Percentiles rank a stretch among this genome's conserved stretches.
Conservation (phyloP, 2,329 filamentous ascomycete species). For the Talaromyces rugulosus region DNA sequence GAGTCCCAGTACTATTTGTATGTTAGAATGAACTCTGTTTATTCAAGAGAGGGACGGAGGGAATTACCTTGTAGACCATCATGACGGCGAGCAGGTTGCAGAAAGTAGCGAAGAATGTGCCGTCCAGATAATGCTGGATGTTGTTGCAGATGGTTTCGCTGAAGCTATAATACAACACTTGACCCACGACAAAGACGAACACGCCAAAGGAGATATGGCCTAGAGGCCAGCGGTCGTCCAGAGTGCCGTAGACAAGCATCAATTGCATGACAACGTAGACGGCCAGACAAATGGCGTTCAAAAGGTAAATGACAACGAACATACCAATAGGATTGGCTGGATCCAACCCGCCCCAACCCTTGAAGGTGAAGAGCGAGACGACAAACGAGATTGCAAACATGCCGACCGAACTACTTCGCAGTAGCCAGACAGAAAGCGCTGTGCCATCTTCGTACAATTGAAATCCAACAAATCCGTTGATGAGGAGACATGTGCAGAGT, state of each 20-base stretch:
- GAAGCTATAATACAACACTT: constrained; percentile 89
- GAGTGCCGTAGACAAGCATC: constrained; percentile 78
- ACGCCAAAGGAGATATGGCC: constrained; percentile 87
- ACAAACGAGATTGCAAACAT: constrained; percentile 87
- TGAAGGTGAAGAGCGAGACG: constrained; percentile 87
- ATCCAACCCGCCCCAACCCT: constrained; percentile 78
- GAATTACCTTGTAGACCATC: constrained; percentile 96
- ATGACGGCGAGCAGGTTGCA: constrained; percentile 94
- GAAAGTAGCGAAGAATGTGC: constrained; percentile 87
- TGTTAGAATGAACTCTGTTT: constrained; percentile 16
- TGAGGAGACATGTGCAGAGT: constrained; percentile 80
- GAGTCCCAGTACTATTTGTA: constrained; percentile 89
- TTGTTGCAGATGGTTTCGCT: constrained; percentile 78
- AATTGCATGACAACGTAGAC: constrained; percentile 86
- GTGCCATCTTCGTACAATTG: constrained; percentile 98
- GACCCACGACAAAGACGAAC: constrained; percentile 86
- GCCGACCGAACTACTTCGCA: constrained; percentile 70
- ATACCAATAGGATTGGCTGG: constrained; percentile 83
- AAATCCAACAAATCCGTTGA: constrained; percentile 98
- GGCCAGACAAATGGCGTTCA: constrained; percentile 81
- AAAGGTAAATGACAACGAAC: constrained; percentile 85
- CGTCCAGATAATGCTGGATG: constrained; percentile 88
- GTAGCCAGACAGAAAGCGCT: constrained; percentile 84
- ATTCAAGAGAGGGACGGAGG: constrained; percentile 15
- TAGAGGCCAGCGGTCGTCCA: constrained; percentile 93